Conservation (phyloP, 352 stramenopile species). For the Phytophthora capsici region DNA sequence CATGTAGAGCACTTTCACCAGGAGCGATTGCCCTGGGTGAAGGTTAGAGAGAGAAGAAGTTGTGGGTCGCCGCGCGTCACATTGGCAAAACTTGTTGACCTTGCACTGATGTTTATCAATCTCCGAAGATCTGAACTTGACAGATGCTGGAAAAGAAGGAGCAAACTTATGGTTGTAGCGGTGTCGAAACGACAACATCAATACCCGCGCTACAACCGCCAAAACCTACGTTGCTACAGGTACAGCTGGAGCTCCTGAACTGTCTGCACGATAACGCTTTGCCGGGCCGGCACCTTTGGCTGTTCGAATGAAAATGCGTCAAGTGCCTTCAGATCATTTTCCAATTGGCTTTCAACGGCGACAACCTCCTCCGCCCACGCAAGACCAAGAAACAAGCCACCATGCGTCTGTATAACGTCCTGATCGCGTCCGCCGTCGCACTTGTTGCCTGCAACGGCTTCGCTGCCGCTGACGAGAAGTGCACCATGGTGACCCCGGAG, state of each 20-base stretch:
- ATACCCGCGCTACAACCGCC: neutral
- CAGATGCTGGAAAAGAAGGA: constrained; percentile 11
- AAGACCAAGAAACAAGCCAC: constrained; percentile 2
- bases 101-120: constrained; percentile 3
- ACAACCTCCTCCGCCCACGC: constrained; percentile 6
- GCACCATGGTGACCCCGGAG: neutral
- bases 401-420: constrained; percentile 14
- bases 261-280: no score
- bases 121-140: constrained; percentile 3
- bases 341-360: constrained; percentile 8
- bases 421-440: constrained; percentile 6
- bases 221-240: no score
- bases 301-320: constrained; percentile 2
- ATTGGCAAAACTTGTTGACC: neutral
- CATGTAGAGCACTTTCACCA: neutral
- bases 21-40: neutral
- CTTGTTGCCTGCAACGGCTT: constrained; percentile 9
- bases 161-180: neutral
- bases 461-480: constrained; percentile 7
- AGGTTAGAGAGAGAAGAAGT: neutral
- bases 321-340: constrained; percentile 3
- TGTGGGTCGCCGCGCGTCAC: neutral
- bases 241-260: no score
- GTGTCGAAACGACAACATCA: neutral
- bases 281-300: no score